Conservation (phyloP, 345 rosid species). For the Hirschfeldia incana region DNA sequence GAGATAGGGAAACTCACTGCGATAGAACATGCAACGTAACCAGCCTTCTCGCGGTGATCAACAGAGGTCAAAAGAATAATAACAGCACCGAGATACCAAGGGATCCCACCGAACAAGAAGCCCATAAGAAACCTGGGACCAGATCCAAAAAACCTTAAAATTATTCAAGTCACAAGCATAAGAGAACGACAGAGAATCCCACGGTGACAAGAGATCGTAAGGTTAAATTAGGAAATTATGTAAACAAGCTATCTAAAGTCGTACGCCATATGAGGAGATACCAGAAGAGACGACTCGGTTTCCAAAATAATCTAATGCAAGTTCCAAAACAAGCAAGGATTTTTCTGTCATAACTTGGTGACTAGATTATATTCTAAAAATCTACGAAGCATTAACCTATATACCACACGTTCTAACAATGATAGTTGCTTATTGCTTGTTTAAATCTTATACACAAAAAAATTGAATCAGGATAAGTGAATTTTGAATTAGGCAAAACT, state of each 20-base stretch:
- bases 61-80: conserved; percentile 53
- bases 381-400: not conserved
- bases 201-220: too few relatives aligned
- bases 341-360: too few relatives aligned
- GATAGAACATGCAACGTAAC: conserved; percentile 74
- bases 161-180: not conserved
- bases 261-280: too few relatives aligned
- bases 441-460: not conserved
- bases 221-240: too few relatives aligned
- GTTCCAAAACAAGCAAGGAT: too few relatives aligned
- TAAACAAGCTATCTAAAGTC: too few relatives aligned
- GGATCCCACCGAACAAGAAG: conserved; percentile 81
- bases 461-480: too few relatives aligned
- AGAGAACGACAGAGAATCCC: too few relatives aligned
- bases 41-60: conserved; percentile 83
- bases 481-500: not conserved
- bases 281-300: too few relatives aligned
- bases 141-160: not conserved
- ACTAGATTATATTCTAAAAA: not conserved
- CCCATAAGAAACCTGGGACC: conserved; percentile 66
- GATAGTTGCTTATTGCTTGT: not conserved
- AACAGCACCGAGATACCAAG: conserved; percentile 81
- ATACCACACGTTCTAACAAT: too few relatives aligned
- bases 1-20: conserved; percentile 53
- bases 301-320: too few relatives aligned